Conservation (phyloP, 2,329 filamentous ascomycete species). For the Byssoonygena ceratinophila region DNA sequence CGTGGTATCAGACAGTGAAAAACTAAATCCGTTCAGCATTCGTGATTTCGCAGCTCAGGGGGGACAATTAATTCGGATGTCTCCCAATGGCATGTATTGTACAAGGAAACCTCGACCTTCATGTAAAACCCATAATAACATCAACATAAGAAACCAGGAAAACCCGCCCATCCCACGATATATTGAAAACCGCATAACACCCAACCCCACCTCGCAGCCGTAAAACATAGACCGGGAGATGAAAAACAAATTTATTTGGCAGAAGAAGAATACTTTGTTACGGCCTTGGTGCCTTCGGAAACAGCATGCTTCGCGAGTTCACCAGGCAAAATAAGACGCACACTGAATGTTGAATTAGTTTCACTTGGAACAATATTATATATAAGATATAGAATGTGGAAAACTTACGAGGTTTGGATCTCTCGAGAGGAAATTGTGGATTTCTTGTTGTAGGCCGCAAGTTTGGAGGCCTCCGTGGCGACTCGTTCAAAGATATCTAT, state of each 20-base stretch:
- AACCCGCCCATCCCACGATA: constrained; percentile 38
- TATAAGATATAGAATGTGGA: no score
- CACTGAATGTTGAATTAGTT: constrained; percentile 37
- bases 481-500: constrained; percentile 98
- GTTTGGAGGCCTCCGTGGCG: constrained; percentile 95
- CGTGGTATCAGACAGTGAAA: no score
- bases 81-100: constrained; percentile 9
- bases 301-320: constrained; percentile 99
- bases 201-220: constrained; percentile 28
- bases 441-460: constrained; percentile 99
- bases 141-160: constrained; percentile 25
- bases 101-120: constrained; percentile 7
- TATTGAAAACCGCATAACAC: constrained; percentile 27
- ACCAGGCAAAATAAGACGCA: constrained; percentile 93
- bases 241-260: constrained; percentile 66
- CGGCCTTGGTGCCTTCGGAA: constrained; percentile 98
- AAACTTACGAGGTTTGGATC: constrained; percentile 82
- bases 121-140: constrained; percentile 18
- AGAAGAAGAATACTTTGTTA: constrained; percentile 99
- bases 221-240: constrained; percentile 30
- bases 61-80: neutral
- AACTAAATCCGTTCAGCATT: neutral
- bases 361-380: no score
- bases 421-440: constrained; percentile 98
- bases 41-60: neutral